Conservation (phyloP, 441 rosid species). For the Populus tomentosa region DNA sequence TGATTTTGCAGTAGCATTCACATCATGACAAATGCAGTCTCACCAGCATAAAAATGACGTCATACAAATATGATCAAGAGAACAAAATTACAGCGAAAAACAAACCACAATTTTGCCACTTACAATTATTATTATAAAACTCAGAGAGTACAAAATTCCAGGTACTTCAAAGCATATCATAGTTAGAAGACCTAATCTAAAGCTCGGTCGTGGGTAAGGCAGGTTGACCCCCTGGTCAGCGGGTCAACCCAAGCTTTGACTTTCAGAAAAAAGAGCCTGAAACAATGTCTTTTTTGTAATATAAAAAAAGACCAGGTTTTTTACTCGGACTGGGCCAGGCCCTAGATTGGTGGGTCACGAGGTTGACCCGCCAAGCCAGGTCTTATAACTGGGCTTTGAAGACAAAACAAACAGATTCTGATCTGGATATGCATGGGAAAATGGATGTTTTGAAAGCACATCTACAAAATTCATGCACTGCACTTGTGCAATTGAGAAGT, state of each 20-base stretch:
- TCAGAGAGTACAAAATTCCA: background rate
- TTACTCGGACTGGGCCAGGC: background rate
- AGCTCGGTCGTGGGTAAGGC: too few species aligned
- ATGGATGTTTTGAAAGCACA: background rate
- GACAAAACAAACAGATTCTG: background rate
- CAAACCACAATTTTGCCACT: background rate
- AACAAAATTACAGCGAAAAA: background rate
- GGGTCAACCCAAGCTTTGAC: too few species aligned
- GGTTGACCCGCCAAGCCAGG: too few species aligned
- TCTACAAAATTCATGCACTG: background rate
- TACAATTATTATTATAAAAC: background rate
- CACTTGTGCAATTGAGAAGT: background rate
- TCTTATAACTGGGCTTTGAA: background rate
- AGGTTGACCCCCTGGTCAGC: too few species aligned
- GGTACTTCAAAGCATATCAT: background rate
- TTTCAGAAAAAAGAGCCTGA: too few species aligned
- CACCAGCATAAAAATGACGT: background rate
- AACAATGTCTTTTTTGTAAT: too few species aligned
- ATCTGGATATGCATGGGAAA: background rate
- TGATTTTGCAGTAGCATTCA: background rate
- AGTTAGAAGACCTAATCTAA: too few species aligned
- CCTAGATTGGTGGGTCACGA: too few species aligned
- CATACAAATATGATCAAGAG: background rate
- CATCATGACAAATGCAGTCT: background rate
- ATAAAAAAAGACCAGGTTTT: background rate